Evolutionary conservation across 2,329 filamentous ascomycete genomes (phyloP).

Genomic region (Ceratocystis huliohia): DNA sequence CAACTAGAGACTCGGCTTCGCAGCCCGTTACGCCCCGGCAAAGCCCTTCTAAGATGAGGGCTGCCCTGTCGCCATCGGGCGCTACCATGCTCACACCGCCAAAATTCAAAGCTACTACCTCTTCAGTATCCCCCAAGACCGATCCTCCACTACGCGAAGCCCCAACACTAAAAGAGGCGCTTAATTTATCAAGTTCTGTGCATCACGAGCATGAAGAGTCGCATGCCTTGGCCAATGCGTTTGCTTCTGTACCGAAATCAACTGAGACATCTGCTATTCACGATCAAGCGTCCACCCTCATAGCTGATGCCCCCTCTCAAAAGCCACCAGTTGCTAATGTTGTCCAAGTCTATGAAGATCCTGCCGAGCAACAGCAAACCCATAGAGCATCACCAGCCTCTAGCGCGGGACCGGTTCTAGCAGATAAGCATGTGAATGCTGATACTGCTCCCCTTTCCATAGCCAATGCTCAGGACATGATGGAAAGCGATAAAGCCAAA

Average conservation of each 20-base stretch:
- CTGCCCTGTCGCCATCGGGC: constrained; percentile 8
- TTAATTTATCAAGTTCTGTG: background rate
- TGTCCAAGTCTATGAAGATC: constrained; percentile 51
- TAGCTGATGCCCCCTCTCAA: background rate
- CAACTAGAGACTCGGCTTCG: constrained; percentile 11
- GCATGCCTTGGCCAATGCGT: background rate
- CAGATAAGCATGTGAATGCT: constrained; percentile 49
- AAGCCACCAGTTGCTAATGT: constrained; percentile 10
- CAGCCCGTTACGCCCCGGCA: constrained; percentile 15
- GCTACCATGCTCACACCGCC: constrained; percentile 6
- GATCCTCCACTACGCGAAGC: background rate
- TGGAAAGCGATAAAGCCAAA: constrained; percentile 36
- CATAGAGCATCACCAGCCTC: constrained; percentile 28
- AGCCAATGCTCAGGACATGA: constrained; percentile 1
- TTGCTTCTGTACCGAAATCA: background rate
- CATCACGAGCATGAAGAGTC: background rate
- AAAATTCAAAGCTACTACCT: constrained; percentile 7
- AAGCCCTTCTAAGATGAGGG: constrained; percentile 17
- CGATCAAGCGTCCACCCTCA: background rate
- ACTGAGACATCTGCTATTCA: background rate
- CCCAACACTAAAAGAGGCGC: background rate
- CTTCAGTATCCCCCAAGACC: constrained; percentile 7
- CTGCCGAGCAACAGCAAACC: constrained; percentile 30
- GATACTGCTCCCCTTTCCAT: constrained; percentile 28
- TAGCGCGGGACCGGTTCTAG: constrained; percentile 40